These are phyloP conservation scores for Thelonectria blattea DNA, from an alignment of 2,329 filamentous ascomycete species.

Conservation along the genomic window DNA sequence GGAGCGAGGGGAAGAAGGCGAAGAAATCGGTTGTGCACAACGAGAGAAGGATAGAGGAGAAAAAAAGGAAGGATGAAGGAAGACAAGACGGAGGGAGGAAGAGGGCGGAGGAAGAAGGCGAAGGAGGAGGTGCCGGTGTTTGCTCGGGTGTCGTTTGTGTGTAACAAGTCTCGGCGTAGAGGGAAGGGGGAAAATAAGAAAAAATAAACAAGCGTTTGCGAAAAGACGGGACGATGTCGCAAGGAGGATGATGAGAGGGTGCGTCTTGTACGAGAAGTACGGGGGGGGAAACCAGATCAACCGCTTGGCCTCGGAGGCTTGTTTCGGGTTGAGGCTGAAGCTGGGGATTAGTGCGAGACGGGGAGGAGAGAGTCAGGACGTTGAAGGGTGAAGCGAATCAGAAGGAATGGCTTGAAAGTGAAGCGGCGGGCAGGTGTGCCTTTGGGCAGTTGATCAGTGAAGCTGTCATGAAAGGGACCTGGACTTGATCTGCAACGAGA, in stretches of 20 bases:
- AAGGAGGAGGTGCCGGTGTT: not conserved
- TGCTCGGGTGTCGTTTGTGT: not conserved
- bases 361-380: not conserved
- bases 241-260: not conserved
- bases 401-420: not conserved
- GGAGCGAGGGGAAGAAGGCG: slow-evolving; percentile 18
- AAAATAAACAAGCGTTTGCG: not conserved
- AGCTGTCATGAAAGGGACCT: not conserved
- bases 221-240: slow-evolving; percentile 1
- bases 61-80: not conserved
- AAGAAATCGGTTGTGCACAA: slow-evolving; percentile 12
- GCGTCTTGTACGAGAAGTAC: not conserved
- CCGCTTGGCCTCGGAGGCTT: slow-evolving; percentile 5
- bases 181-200: not conserved
- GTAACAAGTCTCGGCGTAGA: not conserved
- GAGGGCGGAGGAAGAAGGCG: slow-evolving; percentile 5
- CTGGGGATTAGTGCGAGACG: not conserved
- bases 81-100: not conserved
- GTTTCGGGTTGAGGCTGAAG: slow-evolving; percentile 16
- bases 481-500: not conserved
- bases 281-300: not conserved
- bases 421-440: not conserved
- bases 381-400: not conserved
- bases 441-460: not conserved
- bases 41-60: slow-evolving; percentile 15